Conservation (phyloP, 805 yeast genomes). For the Barnettozyma sucrosica region DNA sequence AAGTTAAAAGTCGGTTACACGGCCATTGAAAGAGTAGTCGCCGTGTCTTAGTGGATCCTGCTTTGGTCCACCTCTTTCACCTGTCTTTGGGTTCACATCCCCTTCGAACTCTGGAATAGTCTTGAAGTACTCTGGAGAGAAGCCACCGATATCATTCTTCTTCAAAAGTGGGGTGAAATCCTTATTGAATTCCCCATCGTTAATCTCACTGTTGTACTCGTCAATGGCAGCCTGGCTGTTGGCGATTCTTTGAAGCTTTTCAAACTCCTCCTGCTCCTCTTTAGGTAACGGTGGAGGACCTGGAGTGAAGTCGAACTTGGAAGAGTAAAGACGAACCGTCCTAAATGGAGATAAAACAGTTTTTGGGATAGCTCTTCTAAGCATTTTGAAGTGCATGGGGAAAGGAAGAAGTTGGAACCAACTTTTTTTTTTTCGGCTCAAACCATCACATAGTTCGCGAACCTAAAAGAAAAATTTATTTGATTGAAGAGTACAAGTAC, state of each 20-base stretch:
- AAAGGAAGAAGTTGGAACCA: background rate
- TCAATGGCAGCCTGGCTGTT: conserved; percentile 73
- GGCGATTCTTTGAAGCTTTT: conserved; percentile 74
- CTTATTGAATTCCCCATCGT: conserved; percentile 30
- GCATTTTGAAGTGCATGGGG: conserved; percentile 4
- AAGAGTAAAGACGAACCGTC: conserved; percentile 16
- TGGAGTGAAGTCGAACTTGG: conserved; percentile 22
- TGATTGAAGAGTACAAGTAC: background rate
- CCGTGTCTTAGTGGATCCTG: conserved; percentile 91
- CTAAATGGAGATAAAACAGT: background rate
- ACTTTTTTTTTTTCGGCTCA: background rate
- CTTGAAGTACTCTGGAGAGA: conserved; percentile 64
- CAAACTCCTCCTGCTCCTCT: conserved; percentile 88
- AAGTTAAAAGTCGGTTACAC: conserved; percentile 84
- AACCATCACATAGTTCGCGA: background rate
- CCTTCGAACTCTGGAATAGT: conserved; percentile 96
- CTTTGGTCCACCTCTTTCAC: conserved; percentile 95
- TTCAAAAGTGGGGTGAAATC: conserved; percentile 30
- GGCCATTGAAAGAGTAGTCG: conserved; percentile 92
- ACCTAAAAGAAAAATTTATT: background rate
- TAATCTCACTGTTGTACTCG: conserved; percentile 47
- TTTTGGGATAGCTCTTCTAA: conserved; percentile 6
- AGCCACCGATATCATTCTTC: conserved; percentile 52
- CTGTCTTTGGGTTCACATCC: conserved; percentile 85
- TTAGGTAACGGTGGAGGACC: conserved; percentile 71